phyloP scores from a whole-genome alignment of 2,329 filamentous ascomycete genomes.

The Penicillium verrucosum region DNA sequence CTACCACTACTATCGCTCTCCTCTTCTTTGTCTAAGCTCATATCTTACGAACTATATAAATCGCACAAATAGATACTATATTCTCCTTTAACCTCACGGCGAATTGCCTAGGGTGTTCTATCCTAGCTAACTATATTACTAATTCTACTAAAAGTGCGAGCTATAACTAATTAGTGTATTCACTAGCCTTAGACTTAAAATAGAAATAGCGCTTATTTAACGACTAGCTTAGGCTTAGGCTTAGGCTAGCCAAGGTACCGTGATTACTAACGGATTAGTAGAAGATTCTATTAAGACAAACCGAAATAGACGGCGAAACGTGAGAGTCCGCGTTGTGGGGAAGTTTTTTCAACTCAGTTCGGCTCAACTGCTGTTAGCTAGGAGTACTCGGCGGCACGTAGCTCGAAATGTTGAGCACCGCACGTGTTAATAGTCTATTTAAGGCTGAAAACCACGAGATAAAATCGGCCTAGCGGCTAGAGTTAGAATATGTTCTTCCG shows the following conservation, averaged over 20 bases:
- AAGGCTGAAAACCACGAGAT: too few species aligned
- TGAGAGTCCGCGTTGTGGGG: too few species aligned
- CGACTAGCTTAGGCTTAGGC: background rate
- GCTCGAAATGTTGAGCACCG: too few species aligned
- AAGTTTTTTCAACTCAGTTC: too few species aligned
- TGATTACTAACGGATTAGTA: background rate
- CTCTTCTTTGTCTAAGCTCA: background rate
- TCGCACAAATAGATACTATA: conserved; percentile 13
- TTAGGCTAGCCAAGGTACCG: background rate
- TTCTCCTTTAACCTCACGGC: conserved; percentile 10
- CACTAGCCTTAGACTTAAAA: background rate
- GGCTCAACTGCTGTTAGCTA: too few species aligned
- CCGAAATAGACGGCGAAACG: too few species aligned
- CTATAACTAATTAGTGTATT: background rate
- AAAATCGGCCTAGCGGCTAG: too few species aligned
- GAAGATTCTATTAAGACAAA: background rate
- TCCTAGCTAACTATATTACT: background rate
- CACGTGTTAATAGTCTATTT: too few species aligned
- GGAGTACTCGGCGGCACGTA: too few species aligned
- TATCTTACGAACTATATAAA: background rate
- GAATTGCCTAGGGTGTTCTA: background rate
- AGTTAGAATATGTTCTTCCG: too few species aligned
- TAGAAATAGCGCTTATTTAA: background rate
- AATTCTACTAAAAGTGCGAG: background rate
- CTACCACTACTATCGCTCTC: background rate